These are phyloP conservation scores for Lachancea dasiensis DNA, from an alignment of 805 yeast genomes.

Conservation along the genomic window DNA sequence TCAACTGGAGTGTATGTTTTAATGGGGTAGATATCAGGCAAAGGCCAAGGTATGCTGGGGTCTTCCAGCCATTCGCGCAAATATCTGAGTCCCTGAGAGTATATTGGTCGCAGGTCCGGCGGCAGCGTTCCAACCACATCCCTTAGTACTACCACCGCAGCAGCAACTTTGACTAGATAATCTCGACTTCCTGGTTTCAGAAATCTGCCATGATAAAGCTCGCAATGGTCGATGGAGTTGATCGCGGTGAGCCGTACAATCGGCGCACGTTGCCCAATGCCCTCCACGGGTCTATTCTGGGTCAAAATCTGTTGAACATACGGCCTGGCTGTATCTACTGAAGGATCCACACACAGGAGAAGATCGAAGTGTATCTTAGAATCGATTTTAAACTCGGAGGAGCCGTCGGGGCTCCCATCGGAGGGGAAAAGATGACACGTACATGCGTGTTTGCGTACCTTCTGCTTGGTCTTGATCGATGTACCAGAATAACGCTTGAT, in stretches of 20 bases:
- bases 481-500: slow-evolving; percentile 59
- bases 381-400: slow-evolving; percentile 19
- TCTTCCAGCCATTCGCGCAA: slow-evolving; percentile 56
- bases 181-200: slow-evolving; percentile 32
- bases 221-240: slow-evolving; percentile 80
- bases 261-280: slow-evolving; percentile 38
- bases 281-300: slow-evolving; percentile 26
- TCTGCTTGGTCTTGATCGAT: slow-evolving; percentile 42
- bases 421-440: slow-evolving; percentile 45
- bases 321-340: slow-evolving; percentile 40
- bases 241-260: slow-evolving; percentile 66
- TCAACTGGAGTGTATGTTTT: slow-evolving; percentile 61
- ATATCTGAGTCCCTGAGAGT: slow-evolving; percentile 57
- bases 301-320: slow-evolving; percentile 31
- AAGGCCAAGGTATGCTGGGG: slow-evolving; percentile 55
- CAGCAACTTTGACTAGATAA: slow-evolving; percentile 61
- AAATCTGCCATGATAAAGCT: slow-evolving; percentile 40
- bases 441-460: slow-evolving; percentile 23
- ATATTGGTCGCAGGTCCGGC: slow-evolving; percentile 70
- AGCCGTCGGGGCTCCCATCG: slow-evolving; percentile 12
- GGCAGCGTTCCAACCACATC: slow-evolving; percentile 80
- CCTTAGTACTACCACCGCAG: slow-evolving; percentile 76
- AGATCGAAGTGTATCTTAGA: slow-evolving; percentile 42
- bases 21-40: slow-evolving; percentile 65
- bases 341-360: slow-evolving; percentile 57